A percentile compares a stretch with the other conserved stretches of the same genome.
These are phyloP conservation scores for Lipomyces kockii DNA, from an alignment of 805 yeast species.

Conservation along the genomic window DNA sequence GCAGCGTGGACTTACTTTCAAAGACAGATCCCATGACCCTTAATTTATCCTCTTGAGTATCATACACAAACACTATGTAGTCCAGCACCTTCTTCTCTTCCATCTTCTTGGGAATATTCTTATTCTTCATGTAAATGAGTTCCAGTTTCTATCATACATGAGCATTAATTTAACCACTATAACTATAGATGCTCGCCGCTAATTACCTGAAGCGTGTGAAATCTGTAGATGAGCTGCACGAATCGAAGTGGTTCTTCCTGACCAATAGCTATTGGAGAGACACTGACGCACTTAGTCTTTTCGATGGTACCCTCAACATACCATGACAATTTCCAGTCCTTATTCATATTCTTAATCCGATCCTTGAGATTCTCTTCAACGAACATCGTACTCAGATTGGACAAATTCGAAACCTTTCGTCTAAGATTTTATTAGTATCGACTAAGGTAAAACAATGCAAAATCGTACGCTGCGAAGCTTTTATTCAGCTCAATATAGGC, in stretches of 20 bases:
- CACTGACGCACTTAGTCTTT: slow-evolving; percentile 16
- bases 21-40: slow-evolving; percentile 30
- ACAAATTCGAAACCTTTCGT: slow-evolving; percentile 3
- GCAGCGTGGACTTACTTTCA: slow-evolving; percentile 24
- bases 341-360: slow-evolving; percentile 32
- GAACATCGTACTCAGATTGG: slow-evolving; percentile 23
- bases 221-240: slow-evolving; percentile 26
- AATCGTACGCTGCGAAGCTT: slow-evolving; percentile 32
- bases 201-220: slow-evolving; percentile 29
- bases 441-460: background rate
- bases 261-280: slow-evolving; percentile 24
- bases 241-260: slow-evolving; percentile 19
- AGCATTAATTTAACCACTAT: background rate
- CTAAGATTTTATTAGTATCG: background rate
- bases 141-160: slow-evolving; percentile 16
- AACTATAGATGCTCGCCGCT: background rate
- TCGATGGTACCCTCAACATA: slow-evolving; percentile 16
- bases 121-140: slow-evolving; percentile 19
- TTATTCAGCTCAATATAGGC: slow-evolving; percentile 23
- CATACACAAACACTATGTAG: slow-evolving; percentile 24
- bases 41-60: slow-evolving; percentile 22
- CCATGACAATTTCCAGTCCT: slow-evolving; percentile 26
- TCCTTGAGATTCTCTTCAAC: slow-evolving; percentile 22
- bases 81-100: slow-evolving; percentile 24
- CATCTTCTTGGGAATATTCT: slow-evolving; percentile 13